Conservation (phyloP, 352 stramenopile genomes). For the Phytophthora sansomeana region DNA sequence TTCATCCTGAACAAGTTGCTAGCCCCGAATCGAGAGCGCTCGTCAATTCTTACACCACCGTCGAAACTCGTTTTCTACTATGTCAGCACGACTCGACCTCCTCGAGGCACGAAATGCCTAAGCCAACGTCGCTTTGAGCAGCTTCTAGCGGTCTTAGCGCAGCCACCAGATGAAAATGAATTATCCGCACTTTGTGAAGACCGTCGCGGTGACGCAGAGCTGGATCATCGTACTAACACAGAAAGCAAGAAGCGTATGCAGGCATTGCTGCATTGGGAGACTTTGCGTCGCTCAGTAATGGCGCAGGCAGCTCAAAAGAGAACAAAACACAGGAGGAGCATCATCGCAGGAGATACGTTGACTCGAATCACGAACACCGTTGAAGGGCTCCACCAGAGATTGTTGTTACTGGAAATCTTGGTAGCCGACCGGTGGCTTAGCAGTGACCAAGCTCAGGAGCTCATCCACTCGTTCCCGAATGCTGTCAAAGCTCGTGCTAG, state of each 20-base stretch:
- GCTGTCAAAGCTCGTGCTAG: slow-evolving; percentile 56
- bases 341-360: slow-evolving; percentile 7
- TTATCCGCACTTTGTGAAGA: slow-evolving; percentile 27
- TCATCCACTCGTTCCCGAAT: slow-evolving; percentile 58
- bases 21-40: slow-evolving; percentile 16
- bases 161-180: slow-evolving; percentile 25
- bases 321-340: slow-evolving; percentile 1
- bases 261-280: slow-evolving; percentile 50
- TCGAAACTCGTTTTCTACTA: slow-evolving; percentile 75
- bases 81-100: slow-evolving; percentile 79
- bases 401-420: slow-evolving; percentile 58
- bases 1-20: slow-evolving; percentile 82
- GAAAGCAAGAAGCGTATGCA: slow-evolving; percentile 17
- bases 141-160: slow-evolving; percentile 47
- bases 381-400: slow-evolving; percentile 30
- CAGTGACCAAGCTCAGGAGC: slow-evolving; percentile 46
- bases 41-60: background rate
- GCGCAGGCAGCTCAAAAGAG: background rate
- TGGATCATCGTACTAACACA: background rate
- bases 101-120: slow-evolving; percentile 58
- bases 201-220: background rate
- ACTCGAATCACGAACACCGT: slow-evolving; percentile 25
- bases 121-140: slow-evolving; percentile 68
- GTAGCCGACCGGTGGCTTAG: slow-evolving; percentile 63
- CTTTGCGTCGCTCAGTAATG: slow-evolving; percentile 41